Evolutionary conservation across 169 alveolate genomes (phyloP).

Genomic region (Babesia divergens): DNA sequence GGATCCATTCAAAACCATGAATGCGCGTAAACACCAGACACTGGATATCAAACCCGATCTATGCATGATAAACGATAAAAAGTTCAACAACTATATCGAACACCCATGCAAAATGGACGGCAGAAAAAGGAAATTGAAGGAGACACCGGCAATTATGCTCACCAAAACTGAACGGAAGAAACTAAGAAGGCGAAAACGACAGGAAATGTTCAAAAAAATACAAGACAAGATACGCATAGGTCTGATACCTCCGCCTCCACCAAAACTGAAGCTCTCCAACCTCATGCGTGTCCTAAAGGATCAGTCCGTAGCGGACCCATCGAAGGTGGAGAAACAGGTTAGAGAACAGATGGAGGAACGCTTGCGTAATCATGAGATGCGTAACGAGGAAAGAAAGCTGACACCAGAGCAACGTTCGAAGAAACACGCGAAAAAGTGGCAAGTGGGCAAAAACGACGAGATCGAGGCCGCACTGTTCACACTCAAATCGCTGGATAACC

Average conservation of each 20-base stretch:
- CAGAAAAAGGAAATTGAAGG: constrained; percentile 37
- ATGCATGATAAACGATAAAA: constrained; percentile 61
- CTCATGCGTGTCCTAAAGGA: constrained; percentile 80
- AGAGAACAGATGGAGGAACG: constrained; percentile 85
- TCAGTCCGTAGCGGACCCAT: constrained; percentile 84
- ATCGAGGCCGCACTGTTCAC: constrained; percentile 72
- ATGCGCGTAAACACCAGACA: constrained; percentile 56
- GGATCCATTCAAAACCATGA: constrained; percentile 54
- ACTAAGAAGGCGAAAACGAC: constrained; percentile 80
- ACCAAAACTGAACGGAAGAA: constrained; percentile 79
- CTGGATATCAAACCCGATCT: constrained; percentile 28
- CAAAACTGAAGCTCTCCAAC: constrained; percentile 84
- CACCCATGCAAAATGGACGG: constrained; percentile 84
- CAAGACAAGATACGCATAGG: constrained; percentile 88
- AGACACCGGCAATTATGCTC: constrained; percentile 71
- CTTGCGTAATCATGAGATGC: constrained; percentile 75
- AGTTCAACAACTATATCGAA: constrained; percentile 75
- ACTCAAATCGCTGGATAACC: constrained; percentile 60
- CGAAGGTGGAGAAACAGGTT: constrained; percentile 81
- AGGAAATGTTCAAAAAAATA: constrained; percentile 80
- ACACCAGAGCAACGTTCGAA: constrained; percentile 76
- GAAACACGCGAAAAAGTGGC: constrained; percentile 84
- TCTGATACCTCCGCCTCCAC: constrained; percentile 87
- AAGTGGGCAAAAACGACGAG: constrained; percentile 67
- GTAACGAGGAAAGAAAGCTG: constrained; percentile 78